Base-by-base conservation (phyloP, 1,284 basidiomycete species). In the Lentinus polychrous region DNA sequence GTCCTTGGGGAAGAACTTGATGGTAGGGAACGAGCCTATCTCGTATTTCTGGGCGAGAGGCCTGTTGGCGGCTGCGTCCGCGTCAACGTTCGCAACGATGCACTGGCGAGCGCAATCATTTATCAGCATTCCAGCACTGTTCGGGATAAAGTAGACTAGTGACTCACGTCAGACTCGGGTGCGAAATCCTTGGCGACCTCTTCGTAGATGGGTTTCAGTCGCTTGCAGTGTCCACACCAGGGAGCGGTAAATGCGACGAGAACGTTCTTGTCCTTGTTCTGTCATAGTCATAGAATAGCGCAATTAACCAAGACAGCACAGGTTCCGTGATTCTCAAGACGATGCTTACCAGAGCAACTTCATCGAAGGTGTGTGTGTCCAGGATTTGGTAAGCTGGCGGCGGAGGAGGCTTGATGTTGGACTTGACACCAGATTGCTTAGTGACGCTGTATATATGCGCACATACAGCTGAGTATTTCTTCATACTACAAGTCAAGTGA, bases 1-100 rank as follows among this genome's bases (percentile, higher is more conserved):
- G 52, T 75, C 90, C 63, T 85, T 85, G 59, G 90, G 78, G 83
- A 94, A 97, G 76, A 95, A 96, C 67, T 91, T 94, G 73, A 99
- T 82, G 14, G 94, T 98, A 0, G 95, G 95, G 82, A 80, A 89
- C 52, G 81, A 79, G 35, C 68, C 65, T 52, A 96, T 76, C 11
- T 75, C 86, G 63, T 92, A 94, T 59, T 81, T 79, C 43, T 67
- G 58, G n/a, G 86, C 84, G 49, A 97, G 68, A 22, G 76, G 79
- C 58, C 79, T 77, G 76, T 96, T 95, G 59, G 75, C 73, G 52
- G 81, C 76, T 45, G 87, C 86, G 63, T 98, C 93, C 23, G 88
- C 93, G 67, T 99, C 85, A 56, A 97, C 73, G 65, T 95, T 91
- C 23, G 92, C 94, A 48, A 98, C 79, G 49, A 95, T 68, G 61